Conservation (phyloP, 139 green algal species). For the Edaphochlamys debaryana region DNA sequence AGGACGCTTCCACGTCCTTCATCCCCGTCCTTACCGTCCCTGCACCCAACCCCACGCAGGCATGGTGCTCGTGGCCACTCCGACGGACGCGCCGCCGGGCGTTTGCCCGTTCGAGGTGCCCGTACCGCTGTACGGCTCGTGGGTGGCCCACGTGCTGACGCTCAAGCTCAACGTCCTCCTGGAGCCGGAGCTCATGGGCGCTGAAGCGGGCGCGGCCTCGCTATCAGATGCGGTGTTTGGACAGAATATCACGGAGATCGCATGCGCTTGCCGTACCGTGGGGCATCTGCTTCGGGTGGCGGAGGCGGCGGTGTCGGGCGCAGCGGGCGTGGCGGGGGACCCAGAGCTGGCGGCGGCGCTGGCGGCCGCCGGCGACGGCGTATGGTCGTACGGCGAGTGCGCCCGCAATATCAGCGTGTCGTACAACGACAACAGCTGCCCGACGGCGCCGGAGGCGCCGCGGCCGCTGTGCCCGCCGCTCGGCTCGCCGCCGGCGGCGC, state of each 20-base stretch:
- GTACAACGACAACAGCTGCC: not conserved
- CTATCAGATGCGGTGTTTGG: not conserved
- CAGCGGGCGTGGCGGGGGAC: too few relatives aligned
- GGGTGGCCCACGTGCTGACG: not conserved
- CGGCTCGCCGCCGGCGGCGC: not conserved
- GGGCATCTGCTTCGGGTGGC: not conserved
- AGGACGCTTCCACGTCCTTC: too few relatives aligned
- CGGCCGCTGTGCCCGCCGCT: conserved; percentile 6
- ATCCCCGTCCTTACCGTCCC: too few relatives aligned
- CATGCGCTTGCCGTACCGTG: not conserved
- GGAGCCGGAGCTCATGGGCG: not conserved
- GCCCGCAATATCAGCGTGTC: not conserved
- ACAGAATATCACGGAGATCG: not conserved
- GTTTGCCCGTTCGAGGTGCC: not conserved
- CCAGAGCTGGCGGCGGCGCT: too few relatives aligned
- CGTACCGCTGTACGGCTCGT: not conserved
- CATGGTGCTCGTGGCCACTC: not conserved
- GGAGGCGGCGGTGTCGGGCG: not conserved
- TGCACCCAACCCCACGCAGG: too few relatives aligned
- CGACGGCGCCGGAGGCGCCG: not conserved
- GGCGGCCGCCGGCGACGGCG: not conserved
- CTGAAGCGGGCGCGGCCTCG: too few relatives aligned
- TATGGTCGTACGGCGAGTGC: conserved; percentile 27
- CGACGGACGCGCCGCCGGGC: too few relatives aligned
- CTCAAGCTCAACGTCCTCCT: not conserved